These are phyloP conservation scores for Coccinonectria pachysandricola DNA, from an alignment of 2,329 filamentous ascomycete species.

Conservation along the genomic window DNA sequence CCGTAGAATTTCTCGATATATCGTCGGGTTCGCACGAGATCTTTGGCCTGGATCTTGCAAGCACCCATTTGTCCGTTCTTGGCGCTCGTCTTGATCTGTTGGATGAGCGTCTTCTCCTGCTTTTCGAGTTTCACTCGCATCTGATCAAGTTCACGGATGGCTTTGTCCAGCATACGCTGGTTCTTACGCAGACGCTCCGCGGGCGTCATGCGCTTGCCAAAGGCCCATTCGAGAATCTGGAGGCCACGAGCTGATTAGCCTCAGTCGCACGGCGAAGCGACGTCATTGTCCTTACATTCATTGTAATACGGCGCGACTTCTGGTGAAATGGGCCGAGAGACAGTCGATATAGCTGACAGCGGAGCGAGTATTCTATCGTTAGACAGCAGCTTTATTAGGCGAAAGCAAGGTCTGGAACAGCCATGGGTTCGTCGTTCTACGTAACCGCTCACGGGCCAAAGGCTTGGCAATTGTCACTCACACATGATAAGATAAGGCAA, in stretches of 20 bases:
- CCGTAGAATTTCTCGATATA: conserved; percentile 98
- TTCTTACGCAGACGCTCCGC: conserved; percentile 87
- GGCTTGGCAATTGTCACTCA: conserved; percentile 1
- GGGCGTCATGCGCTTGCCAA: conserved; percentile 98
- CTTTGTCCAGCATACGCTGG: conserved; percentile 93
- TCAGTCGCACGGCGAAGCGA: conserved; percentile 9
- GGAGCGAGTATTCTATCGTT: not conserved
- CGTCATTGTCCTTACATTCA: conserved; percentile 19
- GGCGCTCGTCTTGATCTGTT: conserved; percentile 95
- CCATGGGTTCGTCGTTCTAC: conserved; percentile 6
- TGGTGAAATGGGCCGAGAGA: too few relatives aligned
- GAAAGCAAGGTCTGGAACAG: too few relatives aligned
- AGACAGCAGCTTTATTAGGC: not conserved
- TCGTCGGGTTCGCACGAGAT: conserved; percentile 82
- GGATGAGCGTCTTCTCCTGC: conserved; percentile 93
- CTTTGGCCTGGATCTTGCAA: conserved; percentile 96
- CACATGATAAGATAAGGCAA: conserved; percentile 18
- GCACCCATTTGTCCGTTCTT: conserved; percentile 99
- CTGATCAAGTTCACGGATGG: conserved; percentile 89
- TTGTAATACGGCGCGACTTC: too few relatives aligned
- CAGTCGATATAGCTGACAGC: not conserved
- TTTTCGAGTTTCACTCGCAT: conserved; percentile 94
- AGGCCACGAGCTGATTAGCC: conserved; percentile 8
- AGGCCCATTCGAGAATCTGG: conserved; percentile 96
- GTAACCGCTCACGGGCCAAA: conserved; percentile 6